Evolutionary conservation across 768 basidiomycete genomes (phyloP).

Genomic region (Suillus discolor): DNA sequence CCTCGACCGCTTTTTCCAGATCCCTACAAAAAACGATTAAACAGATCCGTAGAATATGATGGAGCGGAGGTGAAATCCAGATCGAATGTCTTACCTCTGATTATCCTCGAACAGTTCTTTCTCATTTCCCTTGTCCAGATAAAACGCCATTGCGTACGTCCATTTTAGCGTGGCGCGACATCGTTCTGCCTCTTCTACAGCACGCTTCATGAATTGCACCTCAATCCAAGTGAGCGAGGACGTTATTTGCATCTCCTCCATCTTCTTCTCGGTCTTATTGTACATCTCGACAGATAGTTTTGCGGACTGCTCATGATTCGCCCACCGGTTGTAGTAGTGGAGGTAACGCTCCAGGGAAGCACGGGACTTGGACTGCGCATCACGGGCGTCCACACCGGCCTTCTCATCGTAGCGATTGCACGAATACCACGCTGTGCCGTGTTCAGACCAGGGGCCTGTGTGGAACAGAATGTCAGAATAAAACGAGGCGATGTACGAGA

Average conservation of each 20-base stretch:
- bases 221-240: slow-evolving; percentile 97
- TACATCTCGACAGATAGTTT: slow-evolving; percentile 93
- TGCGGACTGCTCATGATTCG: slow-evolving; percentile 99
- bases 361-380: slow-evolving; percentile 87
- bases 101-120: slow-evolving; percentile 98
- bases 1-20: slow-evolving; percentile 93
- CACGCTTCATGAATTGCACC: slow-evolving; percentile 98
- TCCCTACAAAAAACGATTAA: slow-evolving; percentile 54
- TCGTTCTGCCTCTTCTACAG: slow-evolving; percentile 88
- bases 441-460: slow-evolving; percentile 92
- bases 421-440: slow-evolving; percentile 97
- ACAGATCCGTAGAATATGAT: neutral
- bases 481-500: slow-evolving; percentile 20
- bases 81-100: slow-evolving; percentile 61
- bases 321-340: slow-evolving; percentile 99
- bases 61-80: neutral
- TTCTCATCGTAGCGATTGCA: slow-evolving; percentile 98
- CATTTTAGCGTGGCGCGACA: slow-evolving; percentile 97
- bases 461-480: slow-evolving; percentile 38
- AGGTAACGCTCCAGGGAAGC: slow-evolving; percentile 94
- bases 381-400: slow-evolving; percentile 82
- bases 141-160: slow-evolving; percentile 99
- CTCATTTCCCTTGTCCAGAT: slow-evolving; percentile 85
- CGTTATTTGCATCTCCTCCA: slow-evolving; percentile 98
- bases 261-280: slow-evolving; percentile 98